Evolutionary conservation across 441 rosid species (phyloP).

Genomic region (Lepidium campestre): DNA sequence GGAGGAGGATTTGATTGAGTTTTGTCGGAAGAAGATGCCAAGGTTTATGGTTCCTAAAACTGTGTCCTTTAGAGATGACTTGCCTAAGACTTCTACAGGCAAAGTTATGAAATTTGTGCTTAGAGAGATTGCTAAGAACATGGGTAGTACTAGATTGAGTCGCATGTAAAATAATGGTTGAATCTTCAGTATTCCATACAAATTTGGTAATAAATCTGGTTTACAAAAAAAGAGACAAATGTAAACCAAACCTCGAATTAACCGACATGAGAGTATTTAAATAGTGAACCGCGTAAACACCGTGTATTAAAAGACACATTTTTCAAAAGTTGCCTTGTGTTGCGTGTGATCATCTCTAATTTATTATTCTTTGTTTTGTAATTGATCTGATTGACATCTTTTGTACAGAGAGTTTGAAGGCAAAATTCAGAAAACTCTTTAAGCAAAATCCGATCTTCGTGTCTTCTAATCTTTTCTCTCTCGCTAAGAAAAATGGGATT

Average conservation of each 20-base stretch:
- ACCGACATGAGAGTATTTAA: too few relatives aligned
- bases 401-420: not conserved
- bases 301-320: not conserved
- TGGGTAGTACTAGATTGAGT: conserved; percentile 48
- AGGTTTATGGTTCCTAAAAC: conserved; percentile 72
- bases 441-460: too few relatives aligned
- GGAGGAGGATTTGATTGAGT: conserved; percentile 54
- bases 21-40: conserved; percentile 54
- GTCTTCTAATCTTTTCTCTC: too few relatives aligned
- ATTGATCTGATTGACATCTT: not conserved
- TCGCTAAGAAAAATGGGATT: conserved; percentile 1
- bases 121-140: conserved; percentile 43
- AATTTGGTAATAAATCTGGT: too few relatives aligned
- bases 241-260: too few relatives aligned
- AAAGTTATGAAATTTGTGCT: conserved; percentile 65
- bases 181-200: too few relatives aligned
- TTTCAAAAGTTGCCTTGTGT: not conserved
- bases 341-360: not conserved
- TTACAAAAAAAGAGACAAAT: too few relatives aligned
- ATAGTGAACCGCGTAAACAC: not conserved
- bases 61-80: conserved; percentile 55
- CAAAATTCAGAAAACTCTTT: too few relatives aligned
- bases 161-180: too few relatives aligned
- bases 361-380: not conserved
- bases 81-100: conserved; percentile 81